Evolutionary conservation across 2,329 filamentous ascomycete species (phyloP).

Genomic region (Colletotrichum sp.): DNA sequence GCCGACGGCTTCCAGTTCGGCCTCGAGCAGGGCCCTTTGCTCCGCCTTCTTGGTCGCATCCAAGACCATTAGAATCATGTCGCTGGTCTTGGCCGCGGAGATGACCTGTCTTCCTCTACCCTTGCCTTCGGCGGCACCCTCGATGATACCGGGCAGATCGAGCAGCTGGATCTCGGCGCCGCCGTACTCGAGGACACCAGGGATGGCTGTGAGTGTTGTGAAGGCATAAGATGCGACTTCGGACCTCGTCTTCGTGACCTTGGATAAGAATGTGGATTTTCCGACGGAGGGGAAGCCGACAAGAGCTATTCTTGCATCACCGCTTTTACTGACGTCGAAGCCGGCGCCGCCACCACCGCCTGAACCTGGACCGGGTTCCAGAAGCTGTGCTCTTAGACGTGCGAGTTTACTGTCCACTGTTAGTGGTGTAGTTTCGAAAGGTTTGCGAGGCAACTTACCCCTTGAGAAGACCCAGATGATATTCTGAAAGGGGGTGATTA

Average conservation of each 20-base stretch:
- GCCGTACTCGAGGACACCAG: slow-evolving; percentile 95
- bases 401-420: slow-evolving; percentile 79
- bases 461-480: slow-evolving; percentile 96
- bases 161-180: slow-evolving; percentile 98
- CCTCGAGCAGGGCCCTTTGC: slow-evolving; percentile 87
- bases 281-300: slow-evolving; percentile 99
- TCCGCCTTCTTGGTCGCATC: slow-evolving; percentile 97
- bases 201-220: slow-evolving; percentile 96
- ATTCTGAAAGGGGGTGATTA: slow-evolving; percentile 65
- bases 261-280: slow-evolving; percentile 98
- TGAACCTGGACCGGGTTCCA: slow-evolving; percentile 84
- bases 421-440: background rate
- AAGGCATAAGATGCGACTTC: slow-evolving; percentile 97
- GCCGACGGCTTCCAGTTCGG: slow-evolving; percentile 91
- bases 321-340: slow-evolving; percentile 94
- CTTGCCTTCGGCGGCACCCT: slow-evolving; percentile 94
- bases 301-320: slow-evolving; percentile 93
- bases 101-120: slow-evolving; percentile 96
- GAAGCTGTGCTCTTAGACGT: slow-evolving; percentile 88
- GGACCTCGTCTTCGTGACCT: slow-evolving; percentile 97
- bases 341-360: slow-evolving; percentile 81
- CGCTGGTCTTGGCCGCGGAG: slow-evolving; percentile 96
- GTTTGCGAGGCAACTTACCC: slow-evolving; percentile 62
- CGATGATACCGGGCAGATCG: slow-evolving; percentile 97
- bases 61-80: slow-evolving; percentile 94